Conservation (phyloP, 176 grass and related monocot genomes). For the Thalia dealbata region DNA sequence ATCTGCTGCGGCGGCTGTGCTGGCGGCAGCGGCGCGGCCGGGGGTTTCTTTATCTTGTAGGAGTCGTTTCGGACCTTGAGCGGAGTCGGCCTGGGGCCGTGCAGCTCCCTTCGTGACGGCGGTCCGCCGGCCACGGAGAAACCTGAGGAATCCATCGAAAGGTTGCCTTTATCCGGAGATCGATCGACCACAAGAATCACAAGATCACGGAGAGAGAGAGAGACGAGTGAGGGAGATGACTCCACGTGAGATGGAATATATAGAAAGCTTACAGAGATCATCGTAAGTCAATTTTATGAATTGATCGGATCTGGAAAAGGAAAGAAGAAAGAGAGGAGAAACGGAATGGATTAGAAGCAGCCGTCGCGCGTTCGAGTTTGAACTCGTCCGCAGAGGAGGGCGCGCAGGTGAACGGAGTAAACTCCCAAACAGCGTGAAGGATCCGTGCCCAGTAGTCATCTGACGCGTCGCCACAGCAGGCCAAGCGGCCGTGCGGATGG, state of each 20-base stretch:
- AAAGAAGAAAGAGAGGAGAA: background rate
- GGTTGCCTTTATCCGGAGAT: background rate
- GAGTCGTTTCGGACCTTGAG: slow-evolving; percentile 37
- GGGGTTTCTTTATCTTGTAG: slow-evolving; percentile 12
- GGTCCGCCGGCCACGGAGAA: background rate
- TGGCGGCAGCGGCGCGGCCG: background rate
- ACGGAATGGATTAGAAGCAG: background rate
- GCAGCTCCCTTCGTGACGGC: slow-evolving; percentile 15
- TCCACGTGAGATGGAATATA: background rate
- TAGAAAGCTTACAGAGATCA: background rate
- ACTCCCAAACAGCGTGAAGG: background rate
- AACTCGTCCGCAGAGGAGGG: background rate
- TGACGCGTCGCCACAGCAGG: no score
- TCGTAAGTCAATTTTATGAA: background rate
- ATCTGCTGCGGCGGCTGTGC: slow-evolving; percentile 3
- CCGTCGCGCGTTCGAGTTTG: background rate
- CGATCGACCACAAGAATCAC: no score
- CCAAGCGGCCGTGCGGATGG: no score
- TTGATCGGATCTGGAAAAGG: background rate
- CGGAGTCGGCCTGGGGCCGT: slow-evolving; percentile 31
- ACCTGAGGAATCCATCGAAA: background rate
- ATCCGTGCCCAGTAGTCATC: no score
- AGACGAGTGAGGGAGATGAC: no score
- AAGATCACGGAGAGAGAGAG: background rate
- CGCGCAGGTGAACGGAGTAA: background rate